Percentiles rank a stretch among this genome's conserved stretches.
Evolutionary conservation across 257 asterid species (phyloP).

Genomic region (Ligustrum vulgare): DNA sequence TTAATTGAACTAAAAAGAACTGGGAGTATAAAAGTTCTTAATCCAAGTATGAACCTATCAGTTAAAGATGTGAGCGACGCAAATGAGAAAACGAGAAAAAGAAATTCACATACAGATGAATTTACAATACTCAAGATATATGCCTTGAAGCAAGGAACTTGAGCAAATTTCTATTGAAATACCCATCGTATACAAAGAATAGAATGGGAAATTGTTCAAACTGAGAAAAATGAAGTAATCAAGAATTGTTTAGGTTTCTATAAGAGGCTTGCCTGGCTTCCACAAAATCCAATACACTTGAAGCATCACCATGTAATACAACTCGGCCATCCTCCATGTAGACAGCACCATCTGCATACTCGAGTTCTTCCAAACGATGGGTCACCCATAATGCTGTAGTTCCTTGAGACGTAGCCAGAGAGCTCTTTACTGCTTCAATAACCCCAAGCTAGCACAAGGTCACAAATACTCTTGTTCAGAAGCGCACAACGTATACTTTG

Average conservation of each 20-base stretch:
- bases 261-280: constrained; percentile 58
- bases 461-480: constrained; percentile 19
- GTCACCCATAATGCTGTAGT: constrained; percentile 95
- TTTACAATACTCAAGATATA: background rate
- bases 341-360: constrained; percentile 84
- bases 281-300: constrained; percentile 53
- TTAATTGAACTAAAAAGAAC: too few species aligned
- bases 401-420: constrained; percentile 53
- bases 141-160: background rate
- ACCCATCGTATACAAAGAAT: background rate
- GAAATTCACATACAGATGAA: background rate
- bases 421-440: constrained; percentile 70
- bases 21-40: too few species aligned
- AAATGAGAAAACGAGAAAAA: background rate
- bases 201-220: background rate
- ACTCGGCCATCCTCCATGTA: constrained; percentile 89
- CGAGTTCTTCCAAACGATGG: constrained; percentile 89
- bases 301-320: constrained; percentile 59
- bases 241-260: constrained; percentile 41
- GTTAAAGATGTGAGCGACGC: too few species aligned
- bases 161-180: background rate
- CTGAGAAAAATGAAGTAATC: background rate
- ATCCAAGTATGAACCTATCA: too few species aligned
- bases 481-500: constrained; percentile 5
- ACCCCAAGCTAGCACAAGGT: constrained; percentile 62